Conservation (phyloP, 2,329 filamentous ascomycete genomes). For the Albophoma yamanashiensis region DNA sequence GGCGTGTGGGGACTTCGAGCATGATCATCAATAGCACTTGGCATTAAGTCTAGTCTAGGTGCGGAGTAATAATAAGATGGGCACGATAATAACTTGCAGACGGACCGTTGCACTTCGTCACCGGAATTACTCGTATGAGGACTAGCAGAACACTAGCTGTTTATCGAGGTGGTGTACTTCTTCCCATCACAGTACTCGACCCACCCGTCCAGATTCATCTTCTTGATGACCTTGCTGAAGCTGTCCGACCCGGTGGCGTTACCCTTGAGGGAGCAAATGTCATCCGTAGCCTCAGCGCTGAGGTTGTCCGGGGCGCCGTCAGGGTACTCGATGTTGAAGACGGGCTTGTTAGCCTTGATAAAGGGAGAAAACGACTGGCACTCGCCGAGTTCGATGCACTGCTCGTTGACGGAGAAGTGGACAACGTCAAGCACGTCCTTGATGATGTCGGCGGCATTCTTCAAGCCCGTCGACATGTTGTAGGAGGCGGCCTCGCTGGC, state of each 20-base stretch:
- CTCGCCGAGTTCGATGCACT: constrained; percentile 51
- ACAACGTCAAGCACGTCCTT: constrained; percentile 32
- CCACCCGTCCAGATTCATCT: constrained; percentile 53
- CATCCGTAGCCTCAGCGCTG: constrained; percentile 17
- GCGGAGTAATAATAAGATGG: background rate
- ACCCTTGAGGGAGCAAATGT: constrained; percentile 30
- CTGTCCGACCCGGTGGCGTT: constrained; percentile 28
- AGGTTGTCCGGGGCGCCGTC: constrained; percentile 31
- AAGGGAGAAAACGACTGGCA: constrained; percentile 49
- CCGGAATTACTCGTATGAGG: background rate
- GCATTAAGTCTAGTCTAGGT: background rate
- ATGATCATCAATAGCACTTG: background rate
- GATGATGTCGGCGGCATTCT: constrained; percentile 57
- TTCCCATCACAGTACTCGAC: constrained; percentile 41
- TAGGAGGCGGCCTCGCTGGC: constrained; percentile 38
- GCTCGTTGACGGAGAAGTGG: constrained; percentile 60
- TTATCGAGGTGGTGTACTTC: constrained; percentile 13
- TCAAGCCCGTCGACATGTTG: constrained; percentile 54
- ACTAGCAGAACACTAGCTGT: background rate
- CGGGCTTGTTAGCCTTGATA: constrained; percentile 50
- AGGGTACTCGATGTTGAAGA: constrained; percentile 66
- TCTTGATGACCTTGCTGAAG: constrained; percentile 58
- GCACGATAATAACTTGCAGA: background rate
- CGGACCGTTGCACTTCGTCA: too few relatives aligned
- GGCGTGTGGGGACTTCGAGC: background rate